A percentile compares a stretch with the other conserved stretches of the same genome.
Conservation (phyloP, 805 yeast genomes). For the Yamadazyma olivae region DNA sequence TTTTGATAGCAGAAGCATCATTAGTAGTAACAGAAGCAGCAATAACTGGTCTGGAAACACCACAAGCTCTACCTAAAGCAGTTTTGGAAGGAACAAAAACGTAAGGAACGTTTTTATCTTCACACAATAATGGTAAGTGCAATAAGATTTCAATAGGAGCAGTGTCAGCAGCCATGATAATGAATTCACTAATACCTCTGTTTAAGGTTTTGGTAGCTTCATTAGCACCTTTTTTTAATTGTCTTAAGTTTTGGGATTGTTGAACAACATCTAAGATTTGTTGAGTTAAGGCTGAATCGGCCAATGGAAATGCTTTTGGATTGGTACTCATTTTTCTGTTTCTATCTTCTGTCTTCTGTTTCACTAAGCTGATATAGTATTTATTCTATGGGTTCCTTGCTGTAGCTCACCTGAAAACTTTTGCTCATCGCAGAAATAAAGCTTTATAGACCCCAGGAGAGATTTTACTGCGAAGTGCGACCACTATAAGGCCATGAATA, state of each 20-base stretch:
- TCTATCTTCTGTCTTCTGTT: constrained; percentile 11
- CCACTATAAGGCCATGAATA: too few relatives aligned
- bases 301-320: constrained; percentile 98
- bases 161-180: constrained; percentile 99
- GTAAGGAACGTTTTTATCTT: constrained; percentile 99
- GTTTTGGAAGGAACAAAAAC: constrained; percentile 98
- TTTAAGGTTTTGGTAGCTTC: constrained; percentile 99
- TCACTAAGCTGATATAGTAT: neutral
- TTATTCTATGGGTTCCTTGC: constrained; percentile 50
- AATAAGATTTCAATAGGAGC: constrained; percentile 98
- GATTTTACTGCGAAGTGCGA: too few relatives aligned
- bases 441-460: too few relatives aligned
- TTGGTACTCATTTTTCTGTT: constrained; percentile 85
- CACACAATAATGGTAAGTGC: constrained; percentile 96
- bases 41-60: constrained; percentile 98
- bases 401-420: constrained; percentile 28
- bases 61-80: constrained; percentile 99
- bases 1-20: constrained; percentile 96
- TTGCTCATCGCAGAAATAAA: neutral
- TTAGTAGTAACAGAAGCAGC: constrained; percentile 98
- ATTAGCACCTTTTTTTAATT: constrained; percentile 98
- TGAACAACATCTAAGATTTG: constrained; percentile 97
- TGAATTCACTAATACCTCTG: constrained; percentile 99
- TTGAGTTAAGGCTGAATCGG: constrained; percentile 92
- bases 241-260: constrained; percentile 97